Base-by-base conservation (phyloP, 495 filamentous ascomycete genomes). In the Amorphotheca resinae region DNA sequence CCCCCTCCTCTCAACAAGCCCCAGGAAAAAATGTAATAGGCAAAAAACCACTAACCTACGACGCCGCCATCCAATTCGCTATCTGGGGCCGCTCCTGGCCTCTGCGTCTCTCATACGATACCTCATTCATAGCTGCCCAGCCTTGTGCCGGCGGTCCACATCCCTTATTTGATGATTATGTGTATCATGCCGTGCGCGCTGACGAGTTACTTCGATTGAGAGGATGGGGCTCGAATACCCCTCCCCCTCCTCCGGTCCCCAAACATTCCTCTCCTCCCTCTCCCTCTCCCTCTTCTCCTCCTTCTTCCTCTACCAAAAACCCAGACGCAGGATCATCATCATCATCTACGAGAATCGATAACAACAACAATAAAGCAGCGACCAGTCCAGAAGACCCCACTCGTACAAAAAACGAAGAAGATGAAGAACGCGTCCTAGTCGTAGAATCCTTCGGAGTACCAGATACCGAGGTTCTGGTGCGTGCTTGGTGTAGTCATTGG, bases 401-500 rank as follows among this genome's bases (percentile, higher is more conserved):
- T n/a, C n/a, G n/a, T n/a, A n/a, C n/a, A n/a, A n/a, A n/a, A n/a
- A 34, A 52, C 18, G 38, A 43, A 23, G 55, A 56, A 15, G 57
- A 38, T 6, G 59, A 61, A 17, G 75, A 80, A 46, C 65, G 65
- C 49, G 77, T 85, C 9, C 62, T 85, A 28, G 78, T 78, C 25
- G 66, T 85, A 14, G 74, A 84, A 59, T 78, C 79, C 21, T 76
- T 79, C 49, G 80, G 80, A 8, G 77, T 77, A 21, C 59, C 57
- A 35, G 80, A 85, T 56, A 84, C 83, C 45, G 80, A 82, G 58
- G 80, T 85, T 11, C 67, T 85, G 51, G 78, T 77, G 1, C 61
- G 80, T 38, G 80, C 80, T 33, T 84, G 80, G 80, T 83, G 77
- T 50, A 64, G 73, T 47, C 76, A 79, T 46, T 79, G 77, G 72